Evolutionary conservation across 1,284 basidiomycete species (phyloP), one percentile per base, ranked within the genome.

Genomic region (Athelia sp.): DNA sequence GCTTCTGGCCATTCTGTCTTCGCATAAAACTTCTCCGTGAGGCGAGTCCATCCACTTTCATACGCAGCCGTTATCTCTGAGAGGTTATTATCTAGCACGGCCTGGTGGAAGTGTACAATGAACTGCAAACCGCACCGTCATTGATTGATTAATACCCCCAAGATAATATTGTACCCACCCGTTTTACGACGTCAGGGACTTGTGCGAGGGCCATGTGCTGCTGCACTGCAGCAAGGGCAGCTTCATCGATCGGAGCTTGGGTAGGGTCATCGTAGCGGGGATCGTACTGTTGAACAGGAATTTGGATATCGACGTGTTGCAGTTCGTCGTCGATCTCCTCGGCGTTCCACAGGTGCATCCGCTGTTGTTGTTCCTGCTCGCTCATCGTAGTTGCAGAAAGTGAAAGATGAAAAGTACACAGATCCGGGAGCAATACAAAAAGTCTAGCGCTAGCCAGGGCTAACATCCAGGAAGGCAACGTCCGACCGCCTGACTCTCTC

Each of bases 1-100:
- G 94, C 93, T 67, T 98, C 94, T 4, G 96, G 96, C 96, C 96
- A 98, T 67, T 99, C 96, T 13, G 85, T 86, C 66, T 90, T 91
- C 11, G 91, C 70, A 65, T 97, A 98, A 75, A 90, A 95, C 72
- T 96, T 94, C 73, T 97, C 90, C 1, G 95, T 97, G 62, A 95
- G 81, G 55, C 91, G 87, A 70, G 94, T 98, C 95, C 96, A 98
- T 22, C 93, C 94, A 53, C 87, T 90, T 72, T 97, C 94, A 63
- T 98, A 98, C 52, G 93, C 92, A 35, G 87, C 80, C 15, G 87
- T 92, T 59, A 97, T 96, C 61, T 94, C 90, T 1, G 84, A 74
- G 3, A 94, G 78, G 65, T 95, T 93, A 65, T 93, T 93, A 46
- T 91, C 84, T 42, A 90, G 71, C 17, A 93, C 84, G 15, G 89